Evolutionary conservation across 345 rosid genomes (phyloP), one percentile per base, ranked within the genome.

Genomic region (Ailanthus altissimus): DNA sequence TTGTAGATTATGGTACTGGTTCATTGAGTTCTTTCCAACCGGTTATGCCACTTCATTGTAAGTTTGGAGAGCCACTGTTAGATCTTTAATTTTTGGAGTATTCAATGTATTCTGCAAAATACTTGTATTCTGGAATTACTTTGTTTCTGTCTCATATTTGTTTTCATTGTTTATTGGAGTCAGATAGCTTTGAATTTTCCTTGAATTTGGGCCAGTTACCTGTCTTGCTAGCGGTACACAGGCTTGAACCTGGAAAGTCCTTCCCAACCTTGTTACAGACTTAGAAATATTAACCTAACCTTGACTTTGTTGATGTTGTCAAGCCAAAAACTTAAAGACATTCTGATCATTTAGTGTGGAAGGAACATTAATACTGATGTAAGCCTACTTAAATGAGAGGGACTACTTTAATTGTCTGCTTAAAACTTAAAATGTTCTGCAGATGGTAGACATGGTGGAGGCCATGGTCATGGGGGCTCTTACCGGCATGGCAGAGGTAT

Each of bases 1-100:
- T 93, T 67, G 98, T 96, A 1, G 99, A 96, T 85, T 96, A 96
- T 72, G 99, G 97, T 47, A 71, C 97, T 82, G 97, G 99, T 23
- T 93, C 99, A 15, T 80, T 96, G 83, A 93, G 87, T 72, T 56
- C 96, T 8, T 92, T 89, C 75, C 92, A 88, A 47, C 85, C 94
- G 0, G 90, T 90, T 75, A 80, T 93, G 20, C 87, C 89, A 45
- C 85, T 89, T 42, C 87, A 87, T 36, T 93, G 98, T 96, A 89
- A 86, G 99, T 88, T 51, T 62, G 72, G 5, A 53, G 60, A 64
- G 12, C 56, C 82, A 21, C 78, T 72, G 25, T 32, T 65, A 63
- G 57, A 54, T n/a, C 20, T 78, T 9, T 18, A 20, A 18, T 73
- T 45, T 9, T 38, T 61, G 28, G 50, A 63, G 15, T 47, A 9